Conservation (phyloP, 768 basidiomycete genomes). For the Calocybe cyanea region DNA sequence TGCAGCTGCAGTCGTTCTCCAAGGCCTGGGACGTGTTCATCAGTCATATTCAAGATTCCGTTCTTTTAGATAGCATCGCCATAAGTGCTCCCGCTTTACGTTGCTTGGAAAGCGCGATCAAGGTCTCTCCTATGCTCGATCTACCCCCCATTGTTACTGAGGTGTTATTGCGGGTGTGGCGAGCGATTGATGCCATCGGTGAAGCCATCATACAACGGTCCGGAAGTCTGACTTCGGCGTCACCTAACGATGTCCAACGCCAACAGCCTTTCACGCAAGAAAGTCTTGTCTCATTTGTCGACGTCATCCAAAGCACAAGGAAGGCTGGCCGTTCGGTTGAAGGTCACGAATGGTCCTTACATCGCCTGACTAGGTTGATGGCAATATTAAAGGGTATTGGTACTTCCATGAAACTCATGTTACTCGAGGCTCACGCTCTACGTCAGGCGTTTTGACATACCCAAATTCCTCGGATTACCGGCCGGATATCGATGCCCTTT, state of each 20-base stretch:
- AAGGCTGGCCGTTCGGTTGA: constrained; percentile 43
- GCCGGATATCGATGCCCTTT: constrained; percentile 79
- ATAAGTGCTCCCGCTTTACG: constrained; percentile 84
- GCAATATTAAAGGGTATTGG: constrained; percentile 67
- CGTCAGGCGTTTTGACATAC: constrained; percentile 72
- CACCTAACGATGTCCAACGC: constrained; percentile 15
- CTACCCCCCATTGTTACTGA: constrained; percentile 39
- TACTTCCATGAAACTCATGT: not conserved
- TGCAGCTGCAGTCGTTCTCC: constrained; percentile 64
- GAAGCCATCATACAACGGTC: constrained; percentile 37
- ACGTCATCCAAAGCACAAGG: constrained; percentile 62
- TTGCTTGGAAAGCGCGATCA: constrained; percentile 76
- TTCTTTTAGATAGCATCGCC: constrained; percentile 60
- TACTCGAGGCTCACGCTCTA: constrained; percentile 1
- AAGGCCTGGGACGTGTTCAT: constrained; percentile 77
- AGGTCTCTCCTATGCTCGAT: constrained; percentile 46
- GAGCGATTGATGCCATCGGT: constrained; percentile 64
- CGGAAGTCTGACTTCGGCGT: constrained; percentile 16
- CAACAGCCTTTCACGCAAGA: constrained; percentile 73
- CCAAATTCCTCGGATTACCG: constrained; percentile 80
- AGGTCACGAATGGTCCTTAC: constrained; percentile 61
- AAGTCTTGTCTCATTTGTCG: constrained; percentile 77
- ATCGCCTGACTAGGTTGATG: constrained; percentile 66
- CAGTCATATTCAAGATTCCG: constrained; percentile 62
- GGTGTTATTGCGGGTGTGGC: constrained; percentile 65